These are phyloP conservation scores for Sarocladiaceae sp. DNA, from an alignment of 2,329 filamentous ascomycete genomes.

Conservation along the genomic window DNA sequence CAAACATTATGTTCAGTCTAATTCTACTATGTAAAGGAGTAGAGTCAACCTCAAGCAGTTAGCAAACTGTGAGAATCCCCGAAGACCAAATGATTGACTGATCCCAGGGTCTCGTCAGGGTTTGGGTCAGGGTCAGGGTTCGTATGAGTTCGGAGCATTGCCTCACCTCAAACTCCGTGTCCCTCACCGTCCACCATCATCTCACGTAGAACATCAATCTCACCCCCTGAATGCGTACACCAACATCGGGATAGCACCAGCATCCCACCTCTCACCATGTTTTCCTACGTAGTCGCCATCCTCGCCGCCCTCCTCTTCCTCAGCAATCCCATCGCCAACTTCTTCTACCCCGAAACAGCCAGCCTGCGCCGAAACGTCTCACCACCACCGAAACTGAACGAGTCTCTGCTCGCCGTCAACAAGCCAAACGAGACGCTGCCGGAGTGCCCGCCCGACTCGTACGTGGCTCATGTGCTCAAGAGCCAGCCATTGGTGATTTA, in stretches of 20 bases:
- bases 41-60: too few species aligned
- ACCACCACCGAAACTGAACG: constrained; percentile 40
- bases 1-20: too few species aligned
- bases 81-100: too few species aligned
- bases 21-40: too few species aligned
- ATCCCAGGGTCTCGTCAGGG: too few species aligned
- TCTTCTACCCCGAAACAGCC: constrained; percentile 23
- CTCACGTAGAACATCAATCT: background rate
- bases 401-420: constrained; percentile 45
- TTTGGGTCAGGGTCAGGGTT: too few species aligned
- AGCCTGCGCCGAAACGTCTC: constrained; percentile 18
- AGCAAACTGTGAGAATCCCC: too few species aligned
- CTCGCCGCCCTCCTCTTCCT: constrained; percentile 28
- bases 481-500: constrained; percentile 48
- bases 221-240: too few species aligned
- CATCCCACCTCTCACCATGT: constrained; percentile 4
- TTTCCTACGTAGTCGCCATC: constrained; percentile 13
- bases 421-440: constrained; percentile 25
- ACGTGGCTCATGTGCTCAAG: constrained; percentile 41
- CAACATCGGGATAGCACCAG: too few species aligned
- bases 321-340: constrained; percentile 35
- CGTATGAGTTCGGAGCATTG: too few species aligned
- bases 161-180: too few species aligned
- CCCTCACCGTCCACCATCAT: too few species aligned
- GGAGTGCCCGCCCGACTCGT: constrained; percentile 33